Base-by-base conservation (phyloP, 108 stramenopile genomes). In the Stephanodiscus triporus region DNA sequence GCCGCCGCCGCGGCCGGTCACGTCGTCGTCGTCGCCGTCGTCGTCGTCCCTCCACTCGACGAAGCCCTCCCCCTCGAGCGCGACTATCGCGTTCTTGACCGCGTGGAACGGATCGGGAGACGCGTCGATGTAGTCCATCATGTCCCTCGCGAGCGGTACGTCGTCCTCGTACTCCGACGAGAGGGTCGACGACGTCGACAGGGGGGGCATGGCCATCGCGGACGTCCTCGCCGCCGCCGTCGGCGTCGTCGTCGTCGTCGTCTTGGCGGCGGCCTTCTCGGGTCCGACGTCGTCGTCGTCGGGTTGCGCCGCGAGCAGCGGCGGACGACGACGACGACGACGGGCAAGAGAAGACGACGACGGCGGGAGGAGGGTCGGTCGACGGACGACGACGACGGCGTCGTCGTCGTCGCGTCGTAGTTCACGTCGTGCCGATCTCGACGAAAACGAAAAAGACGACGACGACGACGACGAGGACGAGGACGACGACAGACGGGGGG, bases 51-150 rank as follows among this genome's bases (percentile, higher is more conserved):
- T 73, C 71, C 91, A 78, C 59, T 89, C 87, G 29, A 73, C 60
- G 64, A 91, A 94, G 43, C 93, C 91, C 0, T 81, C 89, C 9
- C 65, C 45, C 63, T 87, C 54, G 37, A 94, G 57, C 13, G 81
- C 56, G 17, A 76, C 66, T 5, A 83, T 67, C 11, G 89, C 82
- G 2, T 89, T 78, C 64, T 89, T 76, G 3, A 94, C 89, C 16
- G 80, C 89, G 68, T 89, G 89, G 64, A 90, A 94, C 0, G 93
- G 93, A 80, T 94, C 93, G 6, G 93, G 85, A 4, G 87, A 88
- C 9, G 37, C 30, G 63, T 94, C 88, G 32, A 94, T 75, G 62
- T 80, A 94, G 10, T 68, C 63, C 89, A 91, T 91, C 4, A 88
- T 89, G 23, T 89, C 78, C 24, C 65, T 64, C 14, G 93, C 93